Evolutionary conservation across 2,329 filamentous ascomycete genomes (phyloP), one percentile per base, ranked within the genome.

Genomic region (Sarocladium kiliense): DNA sequence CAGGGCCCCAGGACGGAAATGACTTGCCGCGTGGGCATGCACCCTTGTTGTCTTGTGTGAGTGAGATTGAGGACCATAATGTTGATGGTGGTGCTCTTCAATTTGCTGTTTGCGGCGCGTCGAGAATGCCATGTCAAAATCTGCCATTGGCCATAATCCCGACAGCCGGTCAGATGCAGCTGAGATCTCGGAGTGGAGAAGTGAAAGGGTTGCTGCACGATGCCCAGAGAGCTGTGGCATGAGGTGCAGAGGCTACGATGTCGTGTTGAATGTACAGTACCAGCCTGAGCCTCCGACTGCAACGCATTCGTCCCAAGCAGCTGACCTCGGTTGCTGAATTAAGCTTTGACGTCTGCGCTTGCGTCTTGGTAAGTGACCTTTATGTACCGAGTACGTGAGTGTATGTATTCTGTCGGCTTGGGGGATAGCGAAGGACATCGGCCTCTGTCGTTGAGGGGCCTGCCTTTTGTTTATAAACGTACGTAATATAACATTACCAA

Each of bases 261-360:
- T 7, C 6, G 7, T 6, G 30, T 32, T 6, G 7, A 32, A 7
- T 32, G 30, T 12, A 32, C 30, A 6, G 6, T 12, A 44, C 11
- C 7, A 44, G 41, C 6, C 21, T 44, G 12, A 25, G 18, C 23
- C 7, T 30, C 25, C 44, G 16, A n/a, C 18, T 36, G 18, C 25
- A 12, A 34, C 7, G 9, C n/a, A 12, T 51, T 49, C 16, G 12
- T 23, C 16, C 5, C n/a, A n/a, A 3, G 26, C 9, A 36, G 47
- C 27, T 36, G 36, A 27, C 47, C 47, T 51, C 47, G 30, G 47
- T 36, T 36, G 27, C 47, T 36, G 27, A 18, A 34, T 19, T 36
- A 51, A 51, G 26, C 47, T 51, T 51, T 51, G 12, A 23, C 4
- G 21, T 21, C 26, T 51, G 44, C 18, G 44, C 26, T 32, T 49